Conservation (phyloP, 257 asterid genomes). For the Datura wrightii region DNA sequence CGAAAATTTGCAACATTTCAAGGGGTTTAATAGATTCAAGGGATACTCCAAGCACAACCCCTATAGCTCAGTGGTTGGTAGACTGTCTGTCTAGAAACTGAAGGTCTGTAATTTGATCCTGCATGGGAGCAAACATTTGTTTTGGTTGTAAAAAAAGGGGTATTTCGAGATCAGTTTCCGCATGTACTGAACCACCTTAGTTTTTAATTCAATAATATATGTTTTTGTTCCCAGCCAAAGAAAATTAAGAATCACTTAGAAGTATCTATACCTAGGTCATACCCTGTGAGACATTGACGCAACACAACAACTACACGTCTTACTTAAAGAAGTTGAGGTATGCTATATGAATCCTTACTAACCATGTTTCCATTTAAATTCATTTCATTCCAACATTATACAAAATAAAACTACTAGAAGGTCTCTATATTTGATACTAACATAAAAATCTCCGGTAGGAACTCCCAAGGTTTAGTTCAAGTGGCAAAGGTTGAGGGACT, state of each 20-base stretch:
- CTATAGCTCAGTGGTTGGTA: neutral
- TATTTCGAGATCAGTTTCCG: neutral
- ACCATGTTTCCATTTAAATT: neutral
- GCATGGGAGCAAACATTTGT: neutral
- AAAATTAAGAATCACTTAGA: neutral
- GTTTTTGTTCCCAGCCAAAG: neutral
- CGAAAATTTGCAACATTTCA: neutral
- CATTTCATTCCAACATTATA: neutral
- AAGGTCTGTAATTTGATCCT: neutral
- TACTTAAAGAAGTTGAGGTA: neutral
- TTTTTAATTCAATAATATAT: neutral
- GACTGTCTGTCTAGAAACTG: neutral
- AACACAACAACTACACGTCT: neutral
- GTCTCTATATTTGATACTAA: neutral
- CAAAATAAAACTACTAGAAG: neutral
- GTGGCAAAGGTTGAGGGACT: neutral
- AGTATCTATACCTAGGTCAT: neutral
- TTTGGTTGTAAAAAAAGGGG: neutral
- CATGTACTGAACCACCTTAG: neutral
- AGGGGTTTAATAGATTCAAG: neutral
- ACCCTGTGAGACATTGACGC: neutral
- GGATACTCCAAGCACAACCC: neutral
- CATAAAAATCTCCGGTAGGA: neutral
- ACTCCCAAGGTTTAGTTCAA: neutral
- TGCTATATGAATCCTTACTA: neutral